phyloP scores from a whole-genome alignment of 345 rosid species.

The Heritiera littoralis region DNA sequence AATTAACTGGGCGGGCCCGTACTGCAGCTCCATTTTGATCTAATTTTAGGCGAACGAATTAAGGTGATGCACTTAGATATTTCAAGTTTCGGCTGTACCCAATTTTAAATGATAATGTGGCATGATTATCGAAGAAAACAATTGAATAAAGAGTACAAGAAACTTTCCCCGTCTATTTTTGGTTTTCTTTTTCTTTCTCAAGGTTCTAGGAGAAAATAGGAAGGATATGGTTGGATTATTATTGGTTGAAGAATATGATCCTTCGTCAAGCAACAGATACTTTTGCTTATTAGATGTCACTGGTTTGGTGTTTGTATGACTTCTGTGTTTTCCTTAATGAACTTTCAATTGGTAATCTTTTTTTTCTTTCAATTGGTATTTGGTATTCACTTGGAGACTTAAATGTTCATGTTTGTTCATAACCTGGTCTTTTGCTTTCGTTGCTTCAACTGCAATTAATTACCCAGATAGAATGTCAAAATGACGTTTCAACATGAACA shows the following conservation, averaged over 20 bases:
- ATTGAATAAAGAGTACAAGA: not conserved
- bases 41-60: not conserved
- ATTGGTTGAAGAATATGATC: not conserved
- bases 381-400: not conserved
- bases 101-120: not conserved
- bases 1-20: not conserved
- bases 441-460: not conserved
- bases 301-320: not conserved
- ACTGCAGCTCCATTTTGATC: not conserved
- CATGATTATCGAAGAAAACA: not conserved
- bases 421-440: not conserved
- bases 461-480: no score
- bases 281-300: not conserved
- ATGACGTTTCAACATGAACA: constrained; percentile 7
- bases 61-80: not conserved
- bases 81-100: not conserved
- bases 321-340: not conserved
- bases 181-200: not conserved
- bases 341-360: not conserved
- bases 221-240: not conserved
- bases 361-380: not conserved
- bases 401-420: not conserved
- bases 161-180: not conserved
- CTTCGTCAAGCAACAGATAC: not conserved
- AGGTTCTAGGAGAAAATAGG: not conserved